phyloP scores from a whole-genome alignment of 768 basidiomycete genomes.

The Panus rudis region DNA sequence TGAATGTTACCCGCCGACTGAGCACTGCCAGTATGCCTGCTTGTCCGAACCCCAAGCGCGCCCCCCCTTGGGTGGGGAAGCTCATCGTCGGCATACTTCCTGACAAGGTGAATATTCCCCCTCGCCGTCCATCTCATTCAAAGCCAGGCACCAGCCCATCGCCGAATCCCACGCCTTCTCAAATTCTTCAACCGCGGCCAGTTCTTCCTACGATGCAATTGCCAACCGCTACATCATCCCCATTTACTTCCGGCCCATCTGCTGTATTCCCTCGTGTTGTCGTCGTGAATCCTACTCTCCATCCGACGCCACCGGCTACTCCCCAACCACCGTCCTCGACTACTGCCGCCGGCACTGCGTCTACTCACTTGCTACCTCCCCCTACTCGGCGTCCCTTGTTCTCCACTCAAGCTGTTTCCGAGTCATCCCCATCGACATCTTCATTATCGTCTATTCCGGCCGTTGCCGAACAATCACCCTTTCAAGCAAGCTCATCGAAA shows the following conservation, averaged over 20 bases:
- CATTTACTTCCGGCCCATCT: constrained; percentile 16
- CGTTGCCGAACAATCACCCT: constrained; percentile 1
- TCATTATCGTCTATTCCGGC: constrained; percentile 2
- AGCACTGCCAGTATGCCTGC: constrained; percentile 22
- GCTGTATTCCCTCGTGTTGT: constrained; percentile 48
- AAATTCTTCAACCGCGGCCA: too few species aligned
- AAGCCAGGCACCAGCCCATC: background rate
- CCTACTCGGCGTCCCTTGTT: constrained; percentile 16
- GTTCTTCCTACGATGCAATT: too few species aligned
- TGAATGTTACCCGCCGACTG: constrained; percentile 18
- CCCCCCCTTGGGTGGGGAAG: constrained; percentile 31
- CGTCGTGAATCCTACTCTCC: constrained; percentile 70
- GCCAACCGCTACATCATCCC: constrained; percentile 17
- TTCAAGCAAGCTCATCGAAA: too few species aligned
- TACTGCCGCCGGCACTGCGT: constrained; percentile 22
- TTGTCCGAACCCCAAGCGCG: constrained; percentile 16
- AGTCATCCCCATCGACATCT: too few species aligned
- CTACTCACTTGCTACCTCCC: constrained; percentile 24
- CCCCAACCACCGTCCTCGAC: constrained; percentile 31
- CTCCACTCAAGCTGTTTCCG: too few species aligned
- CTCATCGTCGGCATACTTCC: constrained; percentile 59
- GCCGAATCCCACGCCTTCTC: too few species aligned
- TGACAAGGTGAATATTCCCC: constrained; percentile 23
- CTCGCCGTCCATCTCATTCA: constrained; percentile 2
- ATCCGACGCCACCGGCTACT: constrained; percentile 72